Evolutionary conservation across 108 stramenopile species (phyloP), one percentile per base, ranked within the genome.

Genomic region (Skeletonema costatum): DNA sequence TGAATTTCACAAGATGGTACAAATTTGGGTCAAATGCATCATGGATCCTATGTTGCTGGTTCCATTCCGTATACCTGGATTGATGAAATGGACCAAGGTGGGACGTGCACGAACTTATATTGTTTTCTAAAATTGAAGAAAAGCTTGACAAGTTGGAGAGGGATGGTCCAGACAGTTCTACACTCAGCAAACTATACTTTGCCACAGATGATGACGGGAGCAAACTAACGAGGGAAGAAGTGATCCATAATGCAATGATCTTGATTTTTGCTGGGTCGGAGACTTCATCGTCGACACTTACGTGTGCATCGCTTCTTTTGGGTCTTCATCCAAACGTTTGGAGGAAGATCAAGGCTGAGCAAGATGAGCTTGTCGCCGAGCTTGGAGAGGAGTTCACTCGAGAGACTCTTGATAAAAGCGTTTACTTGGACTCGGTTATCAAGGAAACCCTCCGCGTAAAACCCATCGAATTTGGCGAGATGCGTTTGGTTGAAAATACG

Each of bases 241-340:
- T 87, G 0, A 73, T 87, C 21, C 60, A 87, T 31, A 87, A 87
- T 63, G 68, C 80, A 32, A 60, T 84, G 48, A 32, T 84, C 11
- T 50, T 87, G 3, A 81, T 87, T 19, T 78, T 84, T 39, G 86
- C 83, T 11, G 82, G 86, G 4, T 64, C 74, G 0, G 83, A 87
- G 60, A 87, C 86, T 1, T 81, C 86, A 25, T 82, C 86, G 2
- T 66, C 68, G 19, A 84, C 83, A 17, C 59, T 84, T 39, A 77
- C 86, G 35, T 67, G 59, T 65, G 74, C 71, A 0, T 44, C 80
- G 35, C 41, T 81, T 8, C 68, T 83, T 17, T 59, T 87, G 41
- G 79, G 74, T 11, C 67, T 87, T 10, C 64, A 82, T 48, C 85
- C 82, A 2, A 59, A 70, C 36, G 71, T 74, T 3, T 85, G 77